Percentiles rank a stretch among this genome's conserved stretches.
These are phyloP conservation scores for Penicillium chermesinum DNA, from an alignment of 495 filamentous ascomycete genomes.

Conservation along the genomic window DNA sequence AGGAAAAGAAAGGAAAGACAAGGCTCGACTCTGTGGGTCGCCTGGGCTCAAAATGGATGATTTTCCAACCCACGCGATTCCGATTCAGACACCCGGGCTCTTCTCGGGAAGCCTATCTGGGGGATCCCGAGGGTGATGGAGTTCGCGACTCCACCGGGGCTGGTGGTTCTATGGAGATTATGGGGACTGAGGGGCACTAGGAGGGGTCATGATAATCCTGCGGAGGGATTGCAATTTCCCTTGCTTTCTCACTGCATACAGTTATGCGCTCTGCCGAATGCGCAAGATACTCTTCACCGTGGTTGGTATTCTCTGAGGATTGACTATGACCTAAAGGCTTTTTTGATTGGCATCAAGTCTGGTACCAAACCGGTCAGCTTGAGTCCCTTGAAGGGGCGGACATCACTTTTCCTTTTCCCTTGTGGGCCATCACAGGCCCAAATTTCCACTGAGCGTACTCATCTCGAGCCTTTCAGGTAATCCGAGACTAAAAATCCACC, in stretches of 20 bases:
- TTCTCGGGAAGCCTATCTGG: slow-evolving; percentile 26
- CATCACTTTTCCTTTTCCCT: too few relatives aligned
- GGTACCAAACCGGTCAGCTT: too few relatives aligned
- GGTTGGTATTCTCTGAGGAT: too few relatives aligned
- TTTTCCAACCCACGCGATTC: background rate
- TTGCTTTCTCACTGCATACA: background rate
- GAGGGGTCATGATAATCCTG: slow-evolving; percentile 3
- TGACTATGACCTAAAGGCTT: too few relatives aligned
- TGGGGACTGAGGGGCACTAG: background rate
- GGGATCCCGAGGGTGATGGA: slow-evolving; percentile 17
- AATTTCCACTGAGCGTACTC: background rate
- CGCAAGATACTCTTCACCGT: too few relatives aligned
- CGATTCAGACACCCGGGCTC: slow-evolving; percentile 6
- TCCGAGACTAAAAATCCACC: background rate
- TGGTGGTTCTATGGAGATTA: slow-evolving; percentile 4
- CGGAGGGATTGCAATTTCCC: background rate
- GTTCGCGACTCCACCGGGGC: slow-evolving; percentile 2
- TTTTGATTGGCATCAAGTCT: too few relatives aligned
- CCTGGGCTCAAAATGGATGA: background rate
- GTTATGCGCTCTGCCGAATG: too few relatives aligned
- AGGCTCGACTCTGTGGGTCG: background rate
- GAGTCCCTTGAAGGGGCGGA: too few relatives aligned
- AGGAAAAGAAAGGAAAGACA: background rate
- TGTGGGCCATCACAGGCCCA: too few relatives aligned
- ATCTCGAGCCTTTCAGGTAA: background rate